phyloP scores from a whole-genome alignment of 106 monocot genomes.

The Dactylorhiza incarnata region DNA sequence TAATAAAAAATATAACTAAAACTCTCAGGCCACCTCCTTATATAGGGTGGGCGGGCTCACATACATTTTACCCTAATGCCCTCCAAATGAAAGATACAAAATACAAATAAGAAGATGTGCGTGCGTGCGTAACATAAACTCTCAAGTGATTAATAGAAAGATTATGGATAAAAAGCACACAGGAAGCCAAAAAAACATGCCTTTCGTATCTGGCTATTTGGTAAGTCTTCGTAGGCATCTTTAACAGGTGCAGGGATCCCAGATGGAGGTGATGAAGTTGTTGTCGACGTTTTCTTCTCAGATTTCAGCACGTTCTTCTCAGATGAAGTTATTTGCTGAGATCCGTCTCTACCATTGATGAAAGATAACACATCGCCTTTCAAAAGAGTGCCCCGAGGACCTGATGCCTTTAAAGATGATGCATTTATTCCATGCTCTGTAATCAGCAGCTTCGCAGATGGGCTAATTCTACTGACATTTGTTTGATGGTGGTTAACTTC shows the following conservation, averaged over 20 bases:
- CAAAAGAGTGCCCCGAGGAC: constrained; percentile 84
- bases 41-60: no score
- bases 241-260: not conserved
- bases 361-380: constrained; percentile 81
- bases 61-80: no score
- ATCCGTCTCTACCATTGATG: constrained; percentile 41
- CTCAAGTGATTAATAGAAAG: not conserved
- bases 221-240: constrained; percentile 63
- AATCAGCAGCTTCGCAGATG: constrained; percentile 86
- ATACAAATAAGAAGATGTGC: no score
- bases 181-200: constrained; percentile 16
- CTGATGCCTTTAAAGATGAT: constrained; percentile 74
- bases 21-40: no score
- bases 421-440: constrained; percentile 61
- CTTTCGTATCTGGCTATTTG: constrained; percentile 88
- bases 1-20: no score
- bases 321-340: constrained; percentile 18
- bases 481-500: constrained; percentile 17
- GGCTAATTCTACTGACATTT: constrained; percentile 70
- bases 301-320: constrained; percentile 1
- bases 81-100: no score
- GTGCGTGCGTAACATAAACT: not conserved
- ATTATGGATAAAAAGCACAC: constrained; percentile 6
- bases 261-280: constrained; percentile 14
- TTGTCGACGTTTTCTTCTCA: constrained; percentile 21